Evolutionary conservation across 257 asterid species (phyloP).

Genomic region (Solanum medicagineum): DNA sequence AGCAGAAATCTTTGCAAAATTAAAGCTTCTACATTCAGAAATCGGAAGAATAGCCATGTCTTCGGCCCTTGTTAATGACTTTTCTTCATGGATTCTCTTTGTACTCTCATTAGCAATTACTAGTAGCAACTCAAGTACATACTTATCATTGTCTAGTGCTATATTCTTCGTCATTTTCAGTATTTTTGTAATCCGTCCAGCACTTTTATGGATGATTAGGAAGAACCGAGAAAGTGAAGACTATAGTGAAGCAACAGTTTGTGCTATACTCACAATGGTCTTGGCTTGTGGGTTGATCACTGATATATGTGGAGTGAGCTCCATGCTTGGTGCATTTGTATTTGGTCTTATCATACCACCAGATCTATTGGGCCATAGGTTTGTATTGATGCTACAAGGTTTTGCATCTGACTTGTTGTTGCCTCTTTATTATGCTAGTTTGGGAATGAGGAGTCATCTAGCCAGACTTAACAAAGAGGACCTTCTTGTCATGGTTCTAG

Average conservation of each 20-base stretch:
- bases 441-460: constrained; percentile 5
- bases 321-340: constrained; percentile 23
- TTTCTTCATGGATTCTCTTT: constrained; percentile 9
- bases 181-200: constrained; percentile 2
- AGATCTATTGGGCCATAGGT: constrained; percentile 5
- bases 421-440: constrained; percentile 3
- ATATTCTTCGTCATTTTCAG: background rate
- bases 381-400: constrained; percentile 7
- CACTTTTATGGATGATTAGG: constrained; percentile 5
- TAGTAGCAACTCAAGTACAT: background rate
- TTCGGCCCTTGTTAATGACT: constrained; percentile 7
- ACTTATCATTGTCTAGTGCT: background rate
- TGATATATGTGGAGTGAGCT: constrained; percentile 8
- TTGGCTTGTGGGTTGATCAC: constrained; percentile 12
- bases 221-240: constrained; percentile 10
- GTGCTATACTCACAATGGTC: constrained; percentile 8
- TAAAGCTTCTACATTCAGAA: constrained; percentile 16
- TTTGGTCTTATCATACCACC: constrained; percentile 12
- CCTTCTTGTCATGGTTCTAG: background rate
- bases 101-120: background rate
- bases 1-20: constrained; percentile 2
- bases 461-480: background rate
- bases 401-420: constrained; percentile 8
- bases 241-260: constrained; percentile 4
- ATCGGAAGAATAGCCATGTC: constrained; percentile 10